Percentiles rank a stretch among this genome's conserved stretches.
phyloP scores from a whole-genome alignment of 2,329 filamentous ascomycete species.

The Zalaria obscura region DNA sequence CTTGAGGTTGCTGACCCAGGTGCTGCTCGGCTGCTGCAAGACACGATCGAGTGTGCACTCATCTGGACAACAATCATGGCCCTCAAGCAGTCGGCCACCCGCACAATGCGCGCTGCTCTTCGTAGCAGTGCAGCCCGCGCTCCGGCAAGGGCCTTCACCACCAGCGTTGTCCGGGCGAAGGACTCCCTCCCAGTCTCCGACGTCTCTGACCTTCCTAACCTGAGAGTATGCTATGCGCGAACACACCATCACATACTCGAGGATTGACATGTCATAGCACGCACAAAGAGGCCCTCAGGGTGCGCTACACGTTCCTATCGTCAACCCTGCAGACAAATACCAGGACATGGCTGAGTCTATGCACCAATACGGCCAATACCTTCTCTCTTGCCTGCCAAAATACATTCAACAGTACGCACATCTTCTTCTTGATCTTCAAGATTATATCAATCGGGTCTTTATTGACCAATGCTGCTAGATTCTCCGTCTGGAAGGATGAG shows the following conservation, averaged over 20 bases:
- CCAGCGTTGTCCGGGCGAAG: slow-evolving; percentile 24
- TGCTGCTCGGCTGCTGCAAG: too few relatives aligned
- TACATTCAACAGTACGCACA: slow-evolving; percentile 72
- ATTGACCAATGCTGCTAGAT: slow-evolving; percentile 28
- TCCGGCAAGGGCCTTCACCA: slow-evolving; percentile 27
- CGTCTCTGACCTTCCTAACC: slow-evolving; percentile 28
- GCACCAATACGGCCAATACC: slow-evolving; percentile 90
- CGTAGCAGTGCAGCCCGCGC: slow-evolving; percentile 5
- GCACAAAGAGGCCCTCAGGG: slow-evolving; percentile 26
- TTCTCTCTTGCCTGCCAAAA: slow-evolving; percentile 93
- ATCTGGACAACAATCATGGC: slow-evolving; percentile 16
- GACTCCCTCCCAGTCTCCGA: slow-evolving; percentile 20
- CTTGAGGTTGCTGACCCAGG: too few relatives aligned
- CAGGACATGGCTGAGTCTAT: slow-evolving; percentile 72
- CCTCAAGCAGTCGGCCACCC: slow-evolving; percentile 23
- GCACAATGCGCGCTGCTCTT: slow-evolving; percentile 8
- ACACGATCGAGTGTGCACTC: too few relatives aligned
- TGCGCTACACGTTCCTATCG: slow-evolving; percentile 59
- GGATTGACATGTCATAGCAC: slow-evolving; percentile 15
- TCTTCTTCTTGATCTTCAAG: not conserved
- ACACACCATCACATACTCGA: not conserved
- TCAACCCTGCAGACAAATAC: slow-evolving; percentile 92
- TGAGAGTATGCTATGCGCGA: slow-evolving; percentile 22
- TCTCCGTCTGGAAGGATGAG: slow-evolving; percentile 99
- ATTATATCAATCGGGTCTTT: not conserved